phyloP scores from a whole-genome alignment of 495 filamentous ascomycete species.

The Aspergillus biplanus region DNA sequence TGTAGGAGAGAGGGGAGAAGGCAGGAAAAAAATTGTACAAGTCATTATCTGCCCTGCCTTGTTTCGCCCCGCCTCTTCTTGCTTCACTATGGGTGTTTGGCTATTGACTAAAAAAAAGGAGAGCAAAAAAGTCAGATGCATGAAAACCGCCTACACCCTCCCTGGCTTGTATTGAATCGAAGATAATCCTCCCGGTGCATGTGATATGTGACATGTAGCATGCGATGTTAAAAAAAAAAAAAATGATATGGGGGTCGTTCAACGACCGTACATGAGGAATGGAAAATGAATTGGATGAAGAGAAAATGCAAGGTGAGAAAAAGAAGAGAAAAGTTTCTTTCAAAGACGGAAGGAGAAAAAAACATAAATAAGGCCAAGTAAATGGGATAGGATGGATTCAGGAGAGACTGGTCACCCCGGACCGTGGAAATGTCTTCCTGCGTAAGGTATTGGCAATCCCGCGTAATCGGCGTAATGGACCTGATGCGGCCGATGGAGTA shows the following conservation, averaged over 20 bases:
- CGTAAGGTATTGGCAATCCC: slow-evolving; percentile 15
- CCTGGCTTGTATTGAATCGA: too few species aligned
- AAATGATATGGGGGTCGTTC: not conserved
- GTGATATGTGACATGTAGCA: slow-evolving; percentile 1
- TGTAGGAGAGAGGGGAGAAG: not conserved
- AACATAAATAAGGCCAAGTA: slow-evolving; percentile 22
- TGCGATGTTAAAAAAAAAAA: not conserved
- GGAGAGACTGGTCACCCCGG: slow-evolving; percentile 6
- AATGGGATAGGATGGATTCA: slow-evolving; percentile 18
- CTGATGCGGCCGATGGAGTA: slow-evolving; percentile 5
- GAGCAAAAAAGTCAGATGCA: not conserved
- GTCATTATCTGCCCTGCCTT: not conserved
- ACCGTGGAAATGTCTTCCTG: slow-evolving; percentile 13
- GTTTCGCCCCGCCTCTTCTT: slow-evolving; percentile 1
- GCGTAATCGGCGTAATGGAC: slow-evolving; percentile 19
- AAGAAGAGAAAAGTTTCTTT: slow-evolving; percentile 14
- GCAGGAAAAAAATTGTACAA: not conserved
- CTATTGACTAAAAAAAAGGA: not conserved
- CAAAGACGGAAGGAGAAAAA: slow-evolving; percentile 24
- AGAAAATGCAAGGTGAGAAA: not conserved
- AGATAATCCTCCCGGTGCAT: not conserved
- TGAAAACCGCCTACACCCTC: not conserved
- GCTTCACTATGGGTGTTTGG: not conserved
- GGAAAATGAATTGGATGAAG: not conserved
- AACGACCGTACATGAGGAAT: not conserved